These are phyloP conservation scores for Flaveria ramosissima DNA, from an alignment of 129 eudicot genomes.

Conservation along the genomic window DNA sequence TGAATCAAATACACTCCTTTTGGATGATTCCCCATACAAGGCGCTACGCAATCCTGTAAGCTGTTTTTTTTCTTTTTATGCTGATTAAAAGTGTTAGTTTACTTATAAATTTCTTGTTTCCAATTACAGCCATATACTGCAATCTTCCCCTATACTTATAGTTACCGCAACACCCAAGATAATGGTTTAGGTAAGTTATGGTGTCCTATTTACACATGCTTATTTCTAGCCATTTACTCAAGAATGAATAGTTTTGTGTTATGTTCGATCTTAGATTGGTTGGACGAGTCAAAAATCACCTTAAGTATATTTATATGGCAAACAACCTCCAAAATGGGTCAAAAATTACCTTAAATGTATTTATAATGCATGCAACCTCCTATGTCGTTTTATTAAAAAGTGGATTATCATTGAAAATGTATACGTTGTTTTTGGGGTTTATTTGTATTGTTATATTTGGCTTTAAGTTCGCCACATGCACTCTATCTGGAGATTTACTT, in stretches of 20 bases:
- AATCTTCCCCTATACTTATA: constrained; percentile 41
- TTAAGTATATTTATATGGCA: neutral
- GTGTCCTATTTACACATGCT: neutral
- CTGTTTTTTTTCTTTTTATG: constrained; percentile 5
- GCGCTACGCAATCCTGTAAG: constrained; percentile 79
- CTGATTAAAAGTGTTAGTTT: constrained; percentile 12
- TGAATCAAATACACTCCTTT: constrained; percentile 67
- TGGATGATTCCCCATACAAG: constrained; percentile 80
- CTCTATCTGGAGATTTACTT: neutral
- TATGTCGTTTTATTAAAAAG: too few relatives aligned
- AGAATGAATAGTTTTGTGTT: neutral
- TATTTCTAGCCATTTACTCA: constrained; percentile 6
- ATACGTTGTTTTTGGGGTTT: neutral
- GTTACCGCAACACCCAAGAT: constrained; percentile 36
- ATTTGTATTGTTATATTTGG: too few relatives aligned
- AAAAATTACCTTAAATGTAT: neutral
- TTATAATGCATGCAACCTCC: neutral
- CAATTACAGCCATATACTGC: constrained; percentile 45
- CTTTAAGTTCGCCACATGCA: neutral
- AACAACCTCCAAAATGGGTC: neutral
- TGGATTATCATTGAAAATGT: neutral
- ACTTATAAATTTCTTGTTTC: neutral
- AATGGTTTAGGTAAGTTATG: constrained; percentile 38
- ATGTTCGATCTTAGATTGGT: neutral
- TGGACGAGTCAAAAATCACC: neutral